Evolutionary conservation across 2,329 filamentous ascomycete genomes (phyloP).

Genomic region (Tolypocladium amazonense): DNA sequence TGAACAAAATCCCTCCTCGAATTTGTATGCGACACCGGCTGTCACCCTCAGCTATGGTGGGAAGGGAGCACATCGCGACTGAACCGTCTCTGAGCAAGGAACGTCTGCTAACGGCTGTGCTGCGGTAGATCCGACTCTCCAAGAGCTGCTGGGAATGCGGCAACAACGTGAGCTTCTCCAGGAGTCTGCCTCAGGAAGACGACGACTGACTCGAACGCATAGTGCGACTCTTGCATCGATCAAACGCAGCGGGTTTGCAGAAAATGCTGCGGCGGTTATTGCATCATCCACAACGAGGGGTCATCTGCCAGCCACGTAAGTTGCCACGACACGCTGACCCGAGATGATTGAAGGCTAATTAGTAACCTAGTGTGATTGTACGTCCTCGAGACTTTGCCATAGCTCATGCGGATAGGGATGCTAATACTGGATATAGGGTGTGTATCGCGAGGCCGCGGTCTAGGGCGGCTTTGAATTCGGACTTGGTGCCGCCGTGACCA

Average conservation of each 20-base stretch:
- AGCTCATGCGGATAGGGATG: background rate
- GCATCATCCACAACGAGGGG: slow-evolving; percentile 72
- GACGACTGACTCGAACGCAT: background rate
- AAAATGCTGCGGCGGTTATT: slow-evolving; percentile 71
- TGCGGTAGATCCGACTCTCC: slow-evolving; percentile 43
- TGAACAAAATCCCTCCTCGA: background rate
- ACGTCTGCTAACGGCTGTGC: background rate
- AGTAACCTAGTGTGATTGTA: slow-evolving; percentile 35
- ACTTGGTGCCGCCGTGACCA: background rate
- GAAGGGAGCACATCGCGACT: background rate
- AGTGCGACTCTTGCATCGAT: slow-evolving; percentile 69
- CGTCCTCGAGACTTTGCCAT: slow-evolving; percentile 4
- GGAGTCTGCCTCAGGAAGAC: background rate
- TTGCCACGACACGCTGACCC: slow-evolving; percentile 3
- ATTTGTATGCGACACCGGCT: slow-evolving; percentile 6
- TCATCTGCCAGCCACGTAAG: slow-evolving; percentile 54
- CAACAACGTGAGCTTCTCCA: slow-evolving; percentile 43
- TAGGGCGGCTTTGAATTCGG: slow-evolving; percentile 13
- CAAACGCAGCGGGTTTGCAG: slow-evolving; percentile 61
- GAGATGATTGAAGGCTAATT: slow-evolving; percentile 16
- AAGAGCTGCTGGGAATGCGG: slow-evolving; percentile 81
- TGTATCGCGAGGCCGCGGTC: slow-evolving; percentile 21
- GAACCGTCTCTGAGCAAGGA: background rate
- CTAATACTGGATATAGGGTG: slow-evolving; percentile 16
- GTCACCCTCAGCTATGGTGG: background rate